A percentile compares a stretch with the other conserved stretches of the same genome.
phyloP scores from a whole-genome alignment of 768 basidiomycete genomes.

The Tricholoma sp. region DNA sequence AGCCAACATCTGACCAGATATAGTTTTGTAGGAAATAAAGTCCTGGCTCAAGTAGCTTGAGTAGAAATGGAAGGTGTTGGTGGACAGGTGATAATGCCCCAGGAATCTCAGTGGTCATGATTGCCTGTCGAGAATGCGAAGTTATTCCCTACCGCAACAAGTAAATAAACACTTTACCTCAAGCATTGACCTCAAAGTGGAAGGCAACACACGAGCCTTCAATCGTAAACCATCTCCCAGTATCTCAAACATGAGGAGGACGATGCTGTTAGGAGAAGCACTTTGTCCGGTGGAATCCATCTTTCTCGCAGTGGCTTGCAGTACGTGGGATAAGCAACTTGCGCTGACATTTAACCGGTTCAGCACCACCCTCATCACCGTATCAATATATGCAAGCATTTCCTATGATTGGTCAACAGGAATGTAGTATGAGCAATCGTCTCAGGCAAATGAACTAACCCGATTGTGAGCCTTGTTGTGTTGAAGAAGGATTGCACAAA shows the following conservation, averaged over 20 bases:
- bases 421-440: conserved; percentile 1
- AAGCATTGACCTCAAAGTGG: conserved; percentile 44
- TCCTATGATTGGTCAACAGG: conserved; percentile 35
- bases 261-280: conserved; percentile 28
- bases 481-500: conserved; percentile 48
- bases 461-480: conserved; percentile 55
- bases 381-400: conserved; percentile 52
- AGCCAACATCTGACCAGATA: conserved; percentile 37
- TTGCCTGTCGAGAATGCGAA: conserved; percentile 8
- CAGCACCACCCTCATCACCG: conserved; percentile 49
- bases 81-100: conserved; percentile 24
- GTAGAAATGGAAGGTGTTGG: conserved; percentile 28
- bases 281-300: conserved; percentile 19
- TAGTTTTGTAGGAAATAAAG: conserved; percentile 50
- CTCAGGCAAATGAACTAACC: conserved; percentile 29
- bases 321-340: conserved; percentile 38
- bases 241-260: conserved; percentile 44
- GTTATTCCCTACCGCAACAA: neutral
- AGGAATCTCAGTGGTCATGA: conserved; percentile 25
- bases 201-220: conserved; percentile 44
- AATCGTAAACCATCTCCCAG: conserved; percentile 47
- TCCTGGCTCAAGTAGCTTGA: conserved; percentile 44
- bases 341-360: conserved; percentile 44
- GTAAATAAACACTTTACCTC: conserved; percentile 38
- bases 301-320: conserved; percentile 45